phyloP scores from a whole-genome alignment of 352 stramenopile species.

The Pythium plurisporium region DNA sequence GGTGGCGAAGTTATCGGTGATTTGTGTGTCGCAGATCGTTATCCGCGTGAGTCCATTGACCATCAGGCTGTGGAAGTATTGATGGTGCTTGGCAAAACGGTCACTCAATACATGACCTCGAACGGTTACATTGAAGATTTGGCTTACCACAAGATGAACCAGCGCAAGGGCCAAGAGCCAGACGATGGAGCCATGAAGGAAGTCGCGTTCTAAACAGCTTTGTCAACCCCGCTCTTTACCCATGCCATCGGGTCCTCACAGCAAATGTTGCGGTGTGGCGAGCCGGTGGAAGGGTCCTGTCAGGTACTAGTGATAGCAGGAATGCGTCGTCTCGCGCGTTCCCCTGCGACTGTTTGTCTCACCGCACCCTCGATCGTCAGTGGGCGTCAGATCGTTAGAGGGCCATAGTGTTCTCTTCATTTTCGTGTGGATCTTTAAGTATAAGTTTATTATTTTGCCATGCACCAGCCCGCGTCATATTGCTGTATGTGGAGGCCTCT shows the following conservation, averaged over 20 bases:
- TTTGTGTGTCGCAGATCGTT: slow-evolving; percentile 77
- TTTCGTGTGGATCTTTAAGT: slow-evolving; percentile 22
- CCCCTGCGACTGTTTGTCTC: not conserved
- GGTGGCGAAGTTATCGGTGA: slow-evolving; percentile 84
- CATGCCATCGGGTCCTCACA: not conserved
- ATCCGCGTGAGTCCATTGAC: slow-evolving; percentile 76
- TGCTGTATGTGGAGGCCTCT: slow-evolving; percentile 10
- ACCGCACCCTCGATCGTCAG: too few species aligned
- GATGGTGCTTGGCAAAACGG: slow-evolving; percentile 82
- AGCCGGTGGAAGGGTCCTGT: not conserved
- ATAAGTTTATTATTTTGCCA: slow-evolving; percentile 30
- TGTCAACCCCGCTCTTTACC: not conserved
- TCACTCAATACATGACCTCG: slow-evolving; percentile 87
- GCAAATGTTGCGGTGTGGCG: not conserved
- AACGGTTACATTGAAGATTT: slow-evolving; percentile 76
- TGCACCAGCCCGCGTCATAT: not conserved
- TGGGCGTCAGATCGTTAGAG: not conserved
- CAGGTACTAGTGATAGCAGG: slow-evolving; percentile 12
- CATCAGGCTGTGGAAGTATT: slow-evolving; percentile 83
- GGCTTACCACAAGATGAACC: slow-evolving; percentile 54
- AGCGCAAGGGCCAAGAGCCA: slow-evolving; percentile 18
- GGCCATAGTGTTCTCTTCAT: not conserved
- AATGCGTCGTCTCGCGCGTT: not conserved
- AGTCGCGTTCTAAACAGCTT: slow-evolving; percentile 66
- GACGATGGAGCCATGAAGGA: slow-evolving; percentile 50